These are phyloP conservation scores for Ophiostoma tasmaniense DNA, from an alignment of 2,329 filamentous ascomycete species.

Conservation along the genomic window DNA sequence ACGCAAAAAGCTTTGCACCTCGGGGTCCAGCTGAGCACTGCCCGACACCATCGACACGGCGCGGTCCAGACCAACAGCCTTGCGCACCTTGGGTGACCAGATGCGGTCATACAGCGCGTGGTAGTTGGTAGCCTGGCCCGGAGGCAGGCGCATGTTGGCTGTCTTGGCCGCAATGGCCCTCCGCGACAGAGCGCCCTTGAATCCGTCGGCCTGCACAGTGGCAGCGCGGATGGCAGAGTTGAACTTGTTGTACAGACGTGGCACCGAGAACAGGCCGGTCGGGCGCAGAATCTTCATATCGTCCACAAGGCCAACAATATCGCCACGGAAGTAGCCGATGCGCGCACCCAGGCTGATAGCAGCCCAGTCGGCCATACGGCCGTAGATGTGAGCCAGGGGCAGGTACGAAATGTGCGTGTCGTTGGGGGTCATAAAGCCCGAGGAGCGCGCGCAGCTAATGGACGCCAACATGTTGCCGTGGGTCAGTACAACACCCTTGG, in stretches of 20 bases:
- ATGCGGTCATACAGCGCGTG: slow-evolving; percentile 77
- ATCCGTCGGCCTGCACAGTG: slow-evolving; percentile 68
- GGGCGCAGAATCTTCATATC: slow-evolving; percentile 83
- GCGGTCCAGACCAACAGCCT: slow-evolving; percentile 73
- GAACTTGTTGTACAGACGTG: slow-evolving; percentile 85
- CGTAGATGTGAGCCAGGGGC: slow-evolving; percentile 89
- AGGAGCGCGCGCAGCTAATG: slow-evolving; percentile 51
- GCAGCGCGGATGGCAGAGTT: slow-evolving; percentile 70
- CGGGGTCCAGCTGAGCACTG: slow-evolving; percentile 82
- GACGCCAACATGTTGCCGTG: slow-evolving; percentile 75
- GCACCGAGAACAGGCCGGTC: slow-evolving; percentile 78
- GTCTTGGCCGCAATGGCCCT: slow-evolving; percentile 74
- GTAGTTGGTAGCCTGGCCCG: slow-evolving; percentile 66
- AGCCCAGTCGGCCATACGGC: slow-evolving; percentile 71
- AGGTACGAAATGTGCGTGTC: slow-evolving; percentile 78
- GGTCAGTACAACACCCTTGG: slow-evolving; percentile 76
- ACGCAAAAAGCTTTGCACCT: slow-evolving; percentile 80
- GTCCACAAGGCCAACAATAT: slow-evolving; percentile 76
- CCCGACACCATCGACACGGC: slow-evolving; percentile 71
- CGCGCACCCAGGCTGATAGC: slow-evolving; percentile 62
- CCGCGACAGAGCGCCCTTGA: slow-evolving; percentile 73
- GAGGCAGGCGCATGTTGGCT: slow-evolving; percentile 63
- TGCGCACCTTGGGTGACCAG: slow-evolving; percentile 79
- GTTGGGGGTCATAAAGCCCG: slow-evolving; percentile 39
- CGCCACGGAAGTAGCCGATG: slow-evolving; percentile 91